Base-by-base conservation (phyloP, 1,139 yeast species). In the Trichomonascaceae sp. region DNA sequence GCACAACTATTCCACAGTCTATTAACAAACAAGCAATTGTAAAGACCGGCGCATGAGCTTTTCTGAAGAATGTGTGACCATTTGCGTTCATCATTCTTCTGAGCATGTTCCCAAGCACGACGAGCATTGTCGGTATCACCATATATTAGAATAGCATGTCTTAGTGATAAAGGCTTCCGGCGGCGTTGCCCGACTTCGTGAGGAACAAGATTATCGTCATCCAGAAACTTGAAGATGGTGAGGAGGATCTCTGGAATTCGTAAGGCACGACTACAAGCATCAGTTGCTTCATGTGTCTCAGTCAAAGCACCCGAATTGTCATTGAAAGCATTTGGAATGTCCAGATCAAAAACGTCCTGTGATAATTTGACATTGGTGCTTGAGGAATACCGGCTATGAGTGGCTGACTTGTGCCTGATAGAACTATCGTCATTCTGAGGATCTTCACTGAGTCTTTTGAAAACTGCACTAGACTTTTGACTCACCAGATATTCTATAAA, bases 181-280 rank as follows among this genome's bases (percentile, higher is more conserved):
- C 95, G 55, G 46, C 76, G 66, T 44, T 87, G 85, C 0, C 81
- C 70, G 12, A 69, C 68, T 63, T 85, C 91, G 54, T 76, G 79
- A 2, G 93, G 89, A 17, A 82, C 73, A 4, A 68, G 66, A 6
- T 80, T 67, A 27, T 54, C 72, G 39, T 72, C 71, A 54, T 85
- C 87, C 13, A 87, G 83, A 66, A 74, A 81, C 22, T 74, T 72
- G 27, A 89, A 63, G 15, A 90, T 86, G 56, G 76, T 74, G 59
- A 77, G 70, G 18, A 89, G 74, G 54, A 90, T 84, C 67, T 90
- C 96, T 0, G 96, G 96, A 18, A 85, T 82, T 52, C 76, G 75
- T 64, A 89, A 85, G 5, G 89, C 85, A 20, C 74, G 71, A 55
- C 78, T 80, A 32, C 63, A 59, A 3, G 61, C 55, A 43, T 41